Percentiles rank a stretch among this genome's conserved stretches.
Conservation (phyloP, 345 rosid genomes). For the Luvunga scandens region DNA sequence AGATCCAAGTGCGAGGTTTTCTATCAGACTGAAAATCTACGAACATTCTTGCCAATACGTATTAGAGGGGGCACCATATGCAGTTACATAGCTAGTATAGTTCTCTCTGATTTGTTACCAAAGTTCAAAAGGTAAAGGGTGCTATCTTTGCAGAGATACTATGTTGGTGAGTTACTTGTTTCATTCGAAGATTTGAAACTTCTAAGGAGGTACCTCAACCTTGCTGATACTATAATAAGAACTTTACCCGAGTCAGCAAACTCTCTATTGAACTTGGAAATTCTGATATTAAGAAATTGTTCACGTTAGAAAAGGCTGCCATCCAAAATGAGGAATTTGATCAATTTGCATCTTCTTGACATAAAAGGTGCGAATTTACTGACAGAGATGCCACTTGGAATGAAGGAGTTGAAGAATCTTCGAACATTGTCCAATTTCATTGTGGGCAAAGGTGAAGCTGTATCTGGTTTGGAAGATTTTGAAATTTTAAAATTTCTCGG, state of each 20-base stretch:
- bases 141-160: conserved; percentile 15
- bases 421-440: conserved; percentile 18
- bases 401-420: conserved; percentile 19
- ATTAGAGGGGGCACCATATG: neutral
- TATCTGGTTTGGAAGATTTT: conserved; percentile 17
- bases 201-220: neutral
- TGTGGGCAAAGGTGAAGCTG: conserved; percentile 14
- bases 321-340: conserved; percentile 7
- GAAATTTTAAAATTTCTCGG: conserved; percentile 15
- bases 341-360: conserved; percentile 26
- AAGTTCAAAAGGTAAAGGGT: conserved; percentile 13
- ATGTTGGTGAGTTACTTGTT: neutral
- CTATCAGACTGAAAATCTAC: neutral
- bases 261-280: neutral
- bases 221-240: neutral
- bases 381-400: conserved; percentile 17
- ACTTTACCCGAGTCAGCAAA: conserved; percentile 1
- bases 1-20: neutral
- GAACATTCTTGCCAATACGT: conserved; percentile 18
- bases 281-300: conserved; percentile 22
- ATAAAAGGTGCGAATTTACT: conserved; percentile 7
- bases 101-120: conserved; percentile 12
- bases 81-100: neutral
- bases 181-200: conserved; percentile 7
- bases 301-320: conserved; percentile 16